Conservation (phyloP, 2,329 filamentous ascomycete species). For the Phaeomoniella chlamydospora region DNA sequence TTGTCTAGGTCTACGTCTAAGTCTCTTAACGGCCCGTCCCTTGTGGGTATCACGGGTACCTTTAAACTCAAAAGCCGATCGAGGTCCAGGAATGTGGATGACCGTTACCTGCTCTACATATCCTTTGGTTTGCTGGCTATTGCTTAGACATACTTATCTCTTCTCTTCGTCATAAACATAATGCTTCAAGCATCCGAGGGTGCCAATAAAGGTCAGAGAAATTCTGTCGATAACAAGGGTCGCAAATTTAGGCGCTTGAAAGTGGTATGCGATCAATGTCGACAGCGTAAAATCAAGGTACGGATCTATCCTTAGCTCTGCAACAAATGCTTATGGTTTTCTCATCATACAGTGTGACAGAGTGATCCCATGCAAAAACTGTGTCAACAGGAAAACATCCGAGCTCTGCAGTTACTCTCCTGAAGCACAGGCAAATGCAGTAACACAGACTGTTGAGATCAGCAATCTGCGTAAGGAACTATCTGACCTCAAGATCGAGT, state of each 20-base stretch:
- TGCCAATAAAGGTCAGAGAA: not conserved
- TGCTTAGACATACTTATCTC: no score
- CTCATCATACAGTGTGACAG: slow-evolving; percentile 3
- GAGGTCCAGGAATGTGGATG: no score
- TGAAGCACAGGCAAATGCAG: slow-evolving; percentile 2
- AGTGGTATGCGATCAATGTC: slow-evolving; percentile 3
- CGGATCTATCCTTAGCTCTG: not conserved
- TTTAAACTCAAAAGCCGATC: no score
- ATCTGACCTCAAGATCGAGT: not conserved
- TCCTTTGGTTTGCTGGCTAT: no score
- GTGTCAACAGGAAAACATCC: slow-evolving; percentile 1
- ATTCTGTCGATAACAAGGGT: not conserved
- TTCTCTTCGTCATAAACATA: no score
- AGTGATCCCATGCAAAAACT: slow-evolving; percentile 3
- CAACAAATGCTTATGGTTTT: not conserved
- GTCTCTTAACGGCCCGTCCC: no score
- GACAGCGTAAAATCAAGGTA: slow-evolving; percentile 3
- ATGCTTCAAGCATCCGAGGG: not conserved
- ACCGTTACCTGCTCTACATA: no score
- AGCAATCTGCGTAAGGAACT: slow-evolving; percentile 1
- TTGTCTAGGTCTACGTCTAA: no score
- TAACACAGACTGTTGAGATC: slow-evolving; percentile 2
- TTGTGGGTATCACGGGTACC: no score
- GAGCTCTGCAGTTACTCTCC: slow-evolving; percentile 1
- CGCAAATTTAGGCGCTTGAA: slow-evolving; percentile 1